Evolutionary conservation across 495 filamentous ascomycete genomes (phyloP).

Genomic region (Neurospora sp.): DNA sequence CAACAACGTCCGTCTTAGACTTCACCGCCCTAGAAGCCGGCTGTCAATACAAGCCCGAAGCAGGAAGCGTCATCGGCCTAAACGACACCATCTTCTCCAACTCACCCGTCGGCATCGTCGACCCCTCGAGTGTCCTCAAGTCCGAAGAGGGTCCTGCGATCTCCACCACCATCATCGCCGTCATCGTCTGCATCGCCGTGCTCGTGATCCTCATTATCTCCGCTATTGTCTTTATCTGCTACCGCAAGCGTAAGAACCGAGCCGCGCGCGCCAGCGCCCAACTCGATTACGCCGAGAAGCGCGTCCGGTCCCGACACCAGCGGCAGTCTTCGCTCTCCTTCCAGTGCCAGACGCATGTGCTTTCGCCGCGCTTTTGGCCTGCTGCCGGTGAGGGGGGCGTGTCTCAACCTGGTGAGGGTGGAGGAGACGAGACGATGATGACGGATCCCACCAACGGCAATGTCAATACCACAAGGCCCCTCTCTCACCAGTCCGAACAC

Average conservation of each 20-base stretch:
- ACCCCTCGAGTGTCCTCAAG: conserved; percentile 17
- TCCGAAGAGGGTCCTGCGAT: conserved; percentile 5
- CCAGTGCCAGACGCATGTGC: conserved; percentile 37
- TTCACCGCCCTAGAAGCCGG: conserved; percentile 38
- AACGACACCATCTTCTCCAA: conserved; percentile 39
- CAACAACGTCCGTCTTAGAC: conserved; percentile 11
- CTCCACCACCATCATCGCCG: conserved; percentile 25
- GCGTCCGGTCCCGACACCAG: conserved; percentile 12
- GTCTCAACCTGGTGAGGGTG: not conserved
- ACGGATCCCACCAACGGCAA: not conserved
- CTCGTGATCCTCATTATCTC: conserved; percentile 20
- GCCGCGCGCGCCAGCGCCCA: conserved; percentile 20
- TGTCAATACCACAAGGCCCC: not conserved
- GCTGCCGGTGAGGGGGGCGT: conserved; percentile 6
- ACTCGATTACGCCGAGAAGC: conserved; percentile 11
- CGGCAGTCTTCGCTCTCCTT: conserved; percentile 36
- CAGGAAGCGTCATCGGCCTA: conserved; percentile 31
- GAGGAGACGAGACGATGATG: not conserved
- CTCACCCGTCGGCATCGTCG: conserved; percentile 30
- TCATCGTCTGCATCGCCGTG: conserved; percentile 29
- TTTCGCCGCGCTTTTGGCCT: conserved; percentile 30
- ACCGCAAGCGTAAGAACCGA: conserved; percentile 29
- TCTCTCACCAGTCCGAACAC: not conserved
- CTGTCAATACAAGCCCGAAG: conserved; percentile 35
- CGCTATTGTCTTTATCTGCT: conserved; percentile 25